These are phyloP conservation scores for Castanea sativa DNA, from an alignment of 306 rosid species.

Conservation along the genomic window DNA sequence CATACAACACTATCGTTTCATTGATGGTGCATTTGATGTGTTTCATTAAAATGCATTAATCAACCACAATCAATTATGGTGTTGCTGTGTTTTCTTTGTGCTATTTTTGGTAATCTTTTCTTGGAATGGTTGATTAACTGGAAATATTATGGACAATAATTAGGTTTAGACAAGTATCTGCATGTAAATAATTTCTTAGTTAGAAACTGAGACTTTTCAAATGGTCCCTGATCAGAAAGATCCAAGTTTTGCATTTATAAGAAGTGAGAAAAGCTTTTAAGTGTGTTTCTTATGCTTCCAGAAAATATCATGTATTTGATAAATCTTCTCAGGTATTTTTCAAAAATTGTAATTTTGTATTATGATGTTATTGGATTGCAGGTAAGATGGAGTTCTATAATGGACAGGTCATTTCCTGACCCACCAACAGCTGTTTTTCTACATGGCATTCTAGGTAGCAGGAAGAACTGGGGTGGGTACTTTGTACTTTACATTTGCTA, in stretches of 20 bases:
- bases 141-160: no score
- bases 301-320: background rate
- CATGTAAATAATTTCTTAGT: background rate
- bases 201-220: background rate
- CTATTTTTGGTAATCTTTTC: no score
- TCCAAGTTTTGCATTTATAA: background rate
- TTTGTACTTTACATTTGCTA: background rate
- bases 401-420: slow-evolving; percentile 60
- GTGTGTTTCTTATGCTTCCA: background rate
- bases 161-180: background rate
- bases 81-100: no score
- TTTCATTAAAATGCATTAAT: no score
- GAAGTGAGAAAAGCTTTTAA: background rate
- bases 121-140: no score
- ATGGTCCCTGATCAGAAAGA: background rate
- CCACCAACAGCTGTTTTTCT: slow-evolving; percentile 94
- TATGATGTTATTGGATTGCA: slow-evolving; percentile 24
- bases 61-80: no score
- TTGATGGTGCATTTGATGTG: no score
- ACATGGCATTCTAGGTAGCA: slow-evolving; percentile 88
- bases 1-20: background rate
- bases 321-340: background rate
- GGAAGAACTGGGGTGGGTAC: slow-evolving; percentile 91
- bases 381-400: slow-evolving; percentile 87
- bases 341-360: slow-evolving; percentile 12